A percentile compares a stretch with the other conserved stretches of the same genome.
These are phyloP conservation scores for Fomitiporia mediterranea DNA, from an alignment of 1,284 basidiomycete species.

Conservation along the genomic window DNA sequence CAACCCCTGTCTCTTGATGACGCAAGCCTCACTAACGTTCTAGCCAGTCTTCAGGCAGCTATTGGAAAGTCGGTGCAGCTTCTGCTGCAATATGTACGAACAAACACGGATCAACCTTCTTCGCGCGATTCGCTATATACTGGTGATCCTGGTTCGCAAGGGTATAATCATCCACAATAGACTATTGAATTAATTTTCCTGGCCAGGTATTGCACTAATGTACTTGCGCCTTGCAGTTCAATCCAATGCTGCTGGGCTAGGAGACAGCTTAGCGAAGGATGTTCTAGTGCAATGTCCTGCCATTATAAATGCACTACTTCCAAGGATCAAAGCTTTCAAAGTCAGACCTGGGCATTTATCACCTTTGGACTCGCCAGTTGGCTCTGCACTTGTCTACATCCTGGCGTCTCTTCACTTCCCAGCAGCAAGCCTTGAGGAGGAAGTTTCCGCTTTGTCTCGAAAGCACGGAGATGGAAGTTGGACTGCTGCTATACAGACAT, in stretches of 20 bases:
- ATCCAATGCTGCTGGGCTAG: conserved; percentile 10
- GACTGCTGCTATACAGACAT: conserved; percentile 6
- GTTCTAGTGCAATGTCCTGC: conserved; percentile 7
- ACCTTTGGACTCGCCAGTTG: conserved; percentile 12
- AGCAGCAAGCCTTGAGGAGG: neutral
- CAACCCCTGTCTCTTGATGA: conserved; percentile 3
- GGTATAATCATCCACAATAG: neutral
- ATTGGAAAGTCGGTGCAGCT: conserved; percentile 2
- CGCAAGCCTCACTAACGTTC: neutral
- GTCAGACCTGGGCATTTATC: conserved; percentile 8
- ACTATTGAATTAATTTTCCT: neutral
- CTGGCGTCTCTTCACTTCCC: conserved; percentile 8
- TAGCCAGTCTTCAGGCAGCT: conserved; percentile 2
- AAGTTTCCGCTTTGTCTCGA: neutral
- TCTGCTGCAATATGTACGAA: neutral
- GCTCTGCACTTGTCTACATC: conserved; percentile 11
- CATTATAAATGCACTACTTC: conserved; percentile 4
- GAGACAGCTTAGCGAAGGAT: neutral
- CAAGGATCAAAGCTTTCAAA: neutral
- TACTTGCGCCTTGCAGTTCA: conserved; percentile 15
- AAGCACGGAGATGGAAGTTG: neutral
- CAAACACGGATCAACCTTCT: neutral
- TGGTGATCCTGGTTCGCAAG: conserved; percentile 11
- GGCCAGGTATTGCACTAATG: conserved; percentile 16
- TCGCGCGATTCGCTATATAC: conserved; percentile 12